Evolutionary conservation across 2,329 filamentous ascomycete genomes (phyloP), one percentile per base, ranked within the genome.

Genomic region (Fusarium mexicanum): DNA sequence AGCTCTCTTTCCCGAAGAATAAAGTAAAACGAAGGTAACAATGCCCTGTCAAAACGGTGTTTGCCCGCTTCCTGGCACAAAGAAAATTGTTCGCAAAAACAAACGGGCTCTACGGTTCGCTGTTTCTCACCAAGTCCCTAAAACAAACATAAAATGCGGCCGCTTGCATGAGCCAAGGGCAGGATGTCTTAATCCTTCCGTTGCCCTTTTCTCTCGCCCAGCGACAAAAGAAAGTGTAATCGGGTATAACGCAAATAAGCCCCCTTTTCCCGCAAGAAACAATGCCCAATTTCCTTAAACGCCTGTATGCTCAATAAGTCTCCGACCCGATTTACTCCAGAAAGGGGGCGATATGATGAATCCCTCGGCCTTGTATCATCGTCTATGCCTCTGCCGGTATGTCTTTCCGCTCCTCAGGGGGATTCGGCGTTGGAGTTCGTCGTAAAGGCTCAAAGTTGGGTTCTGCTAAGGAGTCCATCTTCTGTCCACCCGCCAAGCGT

Each of bases 401-500:
- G 13, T 76, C 75, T 53, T 81, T 79, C 44, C 73, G 73, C 24
- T 76, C 69, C 33, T 76, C 75, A 5, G 67, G 61, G 4, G 69
- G 74, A 14, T 67, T 74, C 24, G 77, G 81, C 53, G 77, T 81
- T n/a, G 83, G 81, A 48, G 81, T 83, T 68, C 82, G 81, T 61
- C 81, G 80, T 33, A 85, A 75, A 8, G 84, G 83, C 69, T 87
- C 83, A n/a, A 85, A 73, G 26, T 79, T 78, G 44, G 80, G 76
- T 72, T 86, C 83, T 46, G 77, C 75, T 58, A 82, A 69, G 17
- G 77, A 75, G 44, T 83, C 83, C 41, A 80, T 73, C 78, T 86
- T 87, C 47, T 83, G 81, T 50, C 86, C 86, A 47, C 80, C 83
- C 10, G 87, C 86, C 41, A 93, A 80, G 55, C 91, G 89, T 58